A percentile compares a stretch with the other conserved stretches of the same genome.
Conservation (phyloP, 305 asterid genomes). For the Fraxinus paxiana region DNA sequence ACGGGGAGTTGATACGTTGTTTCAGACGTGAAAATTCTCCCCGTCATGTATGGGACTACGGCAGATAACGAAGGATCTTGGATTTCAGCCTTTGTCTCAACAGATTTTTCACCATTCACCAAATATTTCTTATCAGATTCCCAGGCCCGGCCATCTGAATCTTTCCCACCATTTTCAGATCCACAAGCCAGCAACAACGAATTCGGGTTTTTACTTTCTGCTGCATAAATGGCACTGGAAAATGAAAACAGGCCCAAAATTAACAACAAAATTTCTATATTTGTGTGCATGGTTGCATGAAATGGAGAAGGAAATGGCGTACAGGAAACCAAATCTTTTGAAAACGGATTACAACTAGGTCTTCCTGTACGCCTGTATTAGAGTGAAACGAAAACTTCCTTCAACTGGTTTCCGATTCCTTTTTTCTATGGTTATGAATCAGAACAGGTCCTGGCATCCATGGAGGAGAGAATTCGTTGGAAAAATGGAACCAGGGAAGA, state of each 20-base stretch:
- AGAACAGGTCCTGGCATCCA: conserved; percentile 29
- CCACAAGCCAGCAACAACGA: conserved; percentile 56
- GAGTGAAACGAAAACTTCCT: not conserved
- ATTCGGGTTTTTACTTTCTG: conserved; percentile 2
- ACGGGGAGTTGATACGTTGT: conserved; percentile 53
- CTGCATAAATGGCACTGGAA: conserved; percentile 12
- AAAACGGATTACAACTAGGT: conserved; percentile 18
- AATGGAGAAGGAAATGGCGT: conserved; percentile 28
- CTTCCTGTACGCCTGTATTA: conserved; percentile 45
- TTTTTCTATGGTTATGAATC: conserved; percentile 24
- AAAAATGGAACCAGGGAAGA: not conserved
- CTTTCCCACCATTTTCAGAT: conserved; percentile 38
- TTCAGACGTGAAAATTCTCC: conserved; percentile 64
- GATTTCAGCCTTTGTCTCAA: conserved; percentile 33
- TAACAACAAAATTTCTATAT: not conserved
- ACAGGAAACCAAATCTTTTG: conserved; percentile 33
- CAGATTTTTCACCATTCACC: conserved; percentile 32
- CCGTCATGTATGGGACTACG: conserved; percentile 61
- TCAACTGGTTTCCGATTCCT: not conserved
- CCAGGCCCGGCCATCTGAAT: conserved; percentile 67
- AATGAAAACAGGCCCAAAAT: conserved; percentile 18
- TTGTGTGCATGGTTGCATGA: conserved; percentile 35
- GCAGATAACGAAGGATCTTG: conserved; percentile 71
- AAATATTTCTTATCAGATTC: conserved; percentile 53
- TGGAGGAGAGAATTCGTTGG: conserved; percentile 13